These are phyloP conservation scores for Aspergillus piperis DNA, from an alignment of 2,329 filamentous ascomycete species.

Conservation along the genomic window DNA sequence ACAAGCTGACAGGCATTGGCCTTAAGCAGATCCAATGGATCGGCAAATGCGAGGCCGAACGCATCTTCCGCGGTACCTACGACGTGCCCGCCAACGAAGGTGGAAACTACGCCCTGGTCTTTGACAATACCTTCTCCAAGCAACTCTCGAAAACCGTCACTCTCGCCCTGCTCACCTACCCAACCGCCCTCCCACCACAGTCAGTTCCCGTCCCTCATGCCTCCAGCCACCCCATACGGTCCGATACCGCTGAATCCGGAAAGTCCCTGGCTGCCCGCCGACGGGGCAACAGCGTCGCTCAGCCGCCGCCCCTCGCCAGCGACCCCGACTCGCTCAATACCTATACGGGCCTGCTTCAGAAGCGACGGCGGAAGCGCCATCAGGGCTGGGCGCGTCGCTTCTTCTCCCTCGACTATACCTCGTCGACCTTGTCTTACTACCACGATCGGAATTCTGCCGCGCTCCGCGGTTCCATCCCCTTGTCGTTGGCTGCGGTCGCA, in stretches of 20 bases:
- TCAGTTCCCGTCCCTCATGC: conserved; percentile 46
- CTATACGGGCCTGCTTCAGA: conserved; percentile 82
- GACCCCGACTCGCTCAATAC: conserved; percentile 53
- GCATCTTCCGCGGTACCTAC: conserved; percentile 86
- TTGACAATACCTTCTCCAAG: conserved; percentile 99
- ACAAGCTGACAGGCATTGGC: conserved; percentile 64
- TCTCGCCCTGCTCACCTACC: conserved; percentile 91
- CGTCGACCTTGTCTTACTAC: conserved; percentile 94
- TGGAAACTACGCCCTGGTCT: conserved; percentile 94
- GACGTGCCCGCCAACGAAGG: conserved; percentile 73
- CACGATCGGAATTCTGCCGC: conserved; percentile 92
- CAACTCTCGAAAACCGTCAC: conserved; percentile 91
- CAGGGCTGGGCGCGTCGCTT: conserved; percentile 91
- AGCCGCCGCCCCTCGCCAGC: conserved; percentile 28
- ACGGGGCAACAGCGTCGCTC: conserved; percentile 32
- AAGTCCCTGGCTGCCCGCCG: conserved; percentile 39
- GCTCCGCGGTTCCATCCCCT: conserved; percentile 84
- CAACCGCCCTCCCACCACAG: conserved; percentile 63
- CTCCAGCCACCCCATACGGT: conserved; percentile 43
- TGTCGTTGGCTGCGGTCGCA: conserved; percentile 87
- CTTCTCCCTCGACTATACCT: conserved; percentile 93
- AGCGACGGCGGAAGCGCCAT: conserved; percentile 87
- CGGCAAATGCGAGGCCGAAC: conserved; percentile 95
- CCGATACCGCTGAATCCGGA: conserved; percentile 55
- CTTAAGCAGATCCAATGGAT: conserved; percentile 72